These are phyloP conservation scores for Leccinum fuscescens DNA, from an alignment of 1,284 basidiomycete genomes.

Conservation along the genomic window DNA sequence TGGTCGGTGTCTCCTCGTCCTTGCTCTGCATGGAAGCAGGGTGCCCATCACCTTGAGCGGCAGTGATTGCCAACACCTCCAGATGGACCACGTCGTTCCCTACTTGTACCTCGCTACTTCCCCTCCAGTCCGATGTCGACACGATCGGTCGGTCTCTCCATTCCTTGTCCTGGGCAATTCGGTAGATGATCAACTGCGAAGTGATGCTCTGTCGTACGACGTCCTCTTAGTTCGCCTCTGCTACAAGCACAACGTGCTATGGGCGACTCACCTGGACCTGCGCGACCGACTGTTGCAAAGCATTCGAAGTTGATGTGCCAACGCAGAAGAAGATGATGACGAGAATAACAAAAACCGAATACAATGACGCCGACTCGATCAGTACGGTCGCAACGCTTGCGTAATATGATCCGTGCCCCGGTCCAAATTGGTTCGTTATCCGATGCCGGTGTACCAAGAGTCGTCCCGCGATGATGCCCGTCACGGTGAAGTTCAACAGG, in stretches of 20 bases:
- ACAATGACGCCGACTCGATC: slow-evolving; percentile 28
- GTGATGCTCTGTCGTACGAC: slow-evolving; percentile 15
- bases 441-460: slow-evolving; percentile 19
- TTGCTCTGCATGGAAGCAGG: slow-evolving; percentile 3
- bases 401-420: slow-evolving; percentile 17
- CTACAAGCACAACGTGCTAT: not conserved
- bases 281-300: slow-evolving; percentile 19
- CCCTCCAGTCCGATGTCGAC: slow-evolving; percentile 19
- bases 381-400: slow-evolving; percentile 15
- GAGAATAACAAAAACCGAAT: slow-evolving; percentile 20
- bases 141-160: slow-evolving; percentile 15
- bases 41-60: not conserved
- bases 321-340: slow-evolving; percentile 16
- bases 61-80: not conserved
- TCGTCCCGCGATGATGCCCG: slow-evolving; percentile 19
- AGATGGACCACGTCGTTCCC: not conserved
- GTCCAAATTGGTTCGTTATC: slow-evolving; percentile 14
- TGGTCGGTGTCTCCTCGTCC: not conserved
- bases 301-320: slow-evolving; percentile 6
- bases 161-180: slow-evolving; percentile 24
- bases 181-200: slow-evolving; percentile 25
- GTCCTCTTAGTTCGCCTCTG: not conserved
- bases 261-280: slow-evolving; percentile 21
- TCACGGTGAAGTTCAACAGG: slow-evolving; percentile 20
- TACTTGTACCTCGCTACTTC: slow-evolving; percentile 1